Evolutionary conservation across 2,329 filamentous ascomycete species (phyloP), one percentile per base, ranked within the genome.

Genomic region (Sporothrix curviconia): DNA sequence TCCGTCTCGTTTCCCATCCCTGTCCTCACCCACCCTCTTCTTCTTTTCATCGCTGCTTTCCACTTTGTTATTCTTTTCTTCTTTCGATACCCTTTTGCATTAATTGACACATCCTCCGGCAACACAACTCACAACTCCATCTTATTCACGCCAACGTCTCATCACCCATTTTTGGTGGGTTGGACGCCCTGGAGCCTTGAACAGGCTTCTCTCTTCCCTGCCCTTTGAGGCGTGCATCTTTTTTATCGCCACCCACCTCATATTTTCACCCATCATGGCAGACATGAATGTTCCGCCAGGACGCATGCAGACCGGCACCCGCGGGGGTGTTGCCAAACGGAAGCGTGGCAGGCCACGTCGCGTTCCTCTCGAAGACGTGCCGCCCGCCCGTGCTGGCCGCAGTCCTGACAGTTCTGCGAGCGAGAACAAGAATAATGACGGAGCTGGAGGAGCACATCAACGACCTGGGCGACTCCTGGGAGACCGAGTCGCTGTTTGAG

Each of bases 401-500:
- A 54, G 42, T 15, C 25, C 25, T 43, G 42, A 24, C 15, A 59
- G 57, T 22, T 49, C 49, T 12, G 24, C 49, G 4, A 43, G 58
- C 25, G 44, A 54, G 11, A 50, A 49, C 28, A 52, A 34, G 17
- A 43, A 63, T 15, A n/a, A 56, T 69, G 40, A 68, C 62, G 37
- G 78, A 81, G 59, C 71, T 80, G 9, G 78, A 81, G 61, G 76
- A 79, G 61, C 73, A 76, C 64, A 74, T 80, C 62, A 75, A 75
- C 30, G 78, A 81, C 58, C 73, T 76, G 4, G 72, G 72, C 57
- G 79, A 81, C 52, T 77, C 77, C 12, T 86, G 82, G 83, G 84
- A 86, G 64, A 80, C 78, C 6, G 80, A 85, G 62, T 86, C 83
- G 25, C 70, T 87, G 2, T 84, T 83, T 60, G 82, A 83, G 61